phyloP scores from a whole-genome alignment of 2,329 filamentous ascomycete species.

The Fusarium tricinctum region DNA sequence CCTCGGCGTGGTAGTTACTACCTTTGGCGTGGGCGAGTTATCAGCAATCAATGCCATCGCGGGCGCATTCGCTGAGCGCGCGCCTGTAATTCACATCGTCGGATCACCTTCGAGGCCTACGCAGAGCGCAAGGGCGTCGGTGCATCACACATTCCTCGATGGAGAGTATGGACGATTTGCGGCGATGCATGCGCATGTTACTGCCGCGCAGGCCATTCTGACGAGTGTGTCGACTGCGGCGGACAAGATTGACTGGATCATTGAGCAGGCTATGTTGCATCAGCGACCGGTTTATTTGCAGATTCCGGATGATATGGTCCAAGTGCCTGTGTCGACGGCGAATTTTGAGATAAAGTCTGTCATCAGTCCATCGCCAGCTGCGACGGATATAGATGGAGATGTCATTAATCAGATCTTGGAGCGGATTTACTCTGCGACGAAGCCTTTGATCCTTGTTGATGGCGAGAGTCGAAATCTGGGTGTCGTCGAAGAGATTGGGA shows the following conservation, averaged over 20 bases:
- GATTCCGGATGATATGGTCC: slow-evolving; percentile 21
- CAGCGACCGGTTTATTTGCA: slow-evolving; percentile 24
- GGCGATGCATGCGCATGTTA: slow-evolving; percentile 23
- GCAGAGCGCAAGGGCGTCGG: not conserved
- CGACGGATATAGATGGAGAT: not conserved
- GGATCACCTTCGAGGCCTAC: not conserved
- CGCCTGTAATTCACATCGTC: slow-evolving; percentile 19
- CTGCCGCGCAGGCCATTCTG: slow-evolving; percentile 16
- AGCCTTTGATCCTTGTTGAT: slow-evolving; percentile 18
- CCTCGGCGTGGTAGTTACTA: slow-evolving; percentile 12
- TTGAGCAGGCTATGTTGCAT: slow-evolving; percentile 12
- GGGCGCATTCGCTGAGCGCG: slow-evolving; percentile 14
- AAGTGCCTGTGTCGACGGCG: not conserved
- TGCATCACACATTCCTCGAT: slow-evolving; percentile 21
- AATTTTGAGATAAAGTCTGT: not conserved
- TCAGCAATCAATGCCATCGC: slow-evolving; percentile 27
- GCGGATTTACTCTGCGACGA: slow-evolving; percentile 10
- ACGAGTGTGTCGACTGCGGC: slow-evolving; percentile 1
- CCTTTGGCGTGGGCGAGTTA: slow-evolving; percentile 21
- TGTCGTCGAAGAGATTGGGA: not conserved
- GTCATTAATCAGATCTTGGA: not conserved
- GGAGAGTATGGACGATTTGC: slow-evolving; percentile 21
- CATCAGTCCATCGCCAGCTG: not conserved
- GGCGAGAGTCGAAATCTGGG: slow-evolving; percentile 16
- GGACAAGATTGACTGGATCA: slow-evolving; percentile 19